These are phyloP conservation scores for Globisporangium parvum DNA, from an alignment of 352 stramenopile species.

Conservation along the genomic window DNA sequence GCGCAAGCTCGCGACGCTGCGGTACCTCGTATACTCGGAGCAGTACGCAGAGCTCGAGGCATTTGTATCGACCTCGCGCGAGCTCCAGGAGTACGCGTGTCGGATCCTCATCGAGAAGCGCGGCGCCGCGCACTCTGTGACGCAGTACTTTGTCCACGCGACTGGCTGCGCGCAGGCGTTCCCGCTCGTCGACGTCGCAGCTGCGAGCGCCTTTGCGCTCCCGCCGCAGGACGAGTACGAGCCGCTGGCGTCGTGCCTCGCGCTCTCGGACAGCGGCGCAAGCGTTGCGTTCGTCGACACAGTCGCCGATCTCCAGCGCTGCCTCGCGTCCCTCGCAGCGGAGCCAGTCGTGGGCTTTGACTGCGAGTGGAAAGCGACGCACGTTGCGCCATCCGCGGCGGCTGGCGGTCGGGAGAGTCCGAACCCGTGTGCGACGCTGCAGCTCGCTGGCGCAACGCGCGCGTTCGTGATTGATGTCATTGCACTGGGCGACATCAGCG, in stretches of 20 bases:
- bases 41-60: conserved; percentile 51
- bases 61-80: conserved; percentile 20
- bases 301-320: conserved; percentile 22
- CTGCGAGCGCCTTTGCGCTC: conserved; percentile 13
- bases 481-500: conserved; percentile 24
- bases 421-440: conserved; percentile 46
- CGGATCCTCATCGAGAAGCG: conserved; percentile 43
- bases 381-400: conserved; percentile 14
- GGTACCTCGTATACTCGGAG: conserved; percentile 56
- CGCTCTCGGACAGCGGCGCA: conserved; percentile 30
- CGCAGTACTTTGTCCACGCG: conserved; percentile 51
- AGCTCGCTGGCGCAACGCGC: conserved; percentile 51
- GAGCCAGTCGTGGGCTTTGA: conserved; percentile 63
- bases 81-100: conserved; percentile 45
- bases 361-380: conserved; percentile 69
- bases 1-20: conserved; percentile 36
- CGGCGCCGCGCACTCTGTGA: conserved; percentile 29
- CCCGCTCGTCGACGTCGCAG: conserved; percentile 33
- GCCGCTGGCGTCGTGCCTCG: conserved; percentile 37
- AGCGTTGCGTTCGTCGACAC: conserved; percentile 64
- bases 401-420: conserved; percentile 4
- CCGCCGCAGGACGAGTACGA: conserved; percentile 37
- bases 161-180: conserved; percentile 34
- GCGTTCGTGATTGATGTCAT: conserved; percentile 70
- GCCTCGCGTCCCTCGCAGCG: conserved; percentile 30